These are phyloP conservation scores for Striga asiatica DNA, from an alignment of 257 asterid species.

Conservation along the genomic window DNA sequence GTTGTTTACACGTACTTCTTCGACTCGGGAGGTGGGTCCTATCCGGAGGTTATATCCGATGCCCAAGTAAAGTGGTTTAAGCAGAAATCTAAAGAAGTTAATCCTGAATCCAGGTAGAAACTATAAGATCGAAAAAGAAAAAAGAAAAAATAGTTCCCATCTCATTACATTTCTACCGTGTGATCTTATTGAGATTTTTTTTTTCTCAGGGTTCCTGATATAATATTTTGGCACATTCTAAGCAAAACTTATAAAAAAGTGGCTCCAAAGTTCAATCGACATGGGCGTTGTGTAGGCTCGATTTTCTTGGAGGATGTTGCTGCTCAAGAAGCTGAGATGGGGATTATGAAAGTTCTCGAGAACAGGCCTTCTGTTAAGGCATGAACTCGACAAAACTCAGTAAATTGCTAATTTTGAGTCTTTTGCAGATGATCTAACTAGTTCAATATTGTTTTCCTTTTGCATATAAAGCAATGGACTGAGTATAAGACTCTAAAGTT, in stretches of 20 bases:
- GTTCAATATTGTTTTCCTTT: no score
- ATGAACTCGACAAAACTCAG: no score
- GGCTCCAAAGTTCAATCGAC: constrained; percentile 26
- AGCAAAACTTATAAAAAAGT: constrained; percentile 43
- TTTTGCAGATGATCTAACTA: no score
- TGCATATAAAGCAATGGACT: no score
- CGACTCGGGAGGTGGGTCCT: constrained; percentile 95
- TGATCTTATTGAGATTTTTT: neutral
- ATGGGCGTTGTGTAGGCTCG: constrained; percentile 54
- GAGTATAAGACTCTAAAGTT: no score
- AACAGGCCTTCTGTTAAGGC: constrained; percentile 70
- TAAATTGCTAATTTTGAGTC: no score
- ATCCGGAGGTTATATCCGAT: constrained; percentile 65
- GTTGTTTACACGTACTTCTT: constrained; percentile 63
- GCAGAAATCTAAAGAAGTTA: constrained; percentile 38
- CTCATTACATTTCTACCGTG: neutral
- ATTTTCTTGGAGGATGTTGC: constrained; percentile 71
- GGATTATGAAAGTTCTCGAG: constrained; percentile 71
- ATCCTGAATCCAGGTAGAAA: constrained; percentile 73
- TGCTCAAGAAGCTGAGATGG: constrained; percentile 75
- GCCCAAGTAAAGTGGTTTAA: constrained; percentile 78
- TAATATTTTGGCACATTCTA: constrained; percentile 90
- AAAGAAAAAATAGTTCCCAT: no score
- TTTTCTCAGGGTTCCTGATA: constrained; percentile 54
- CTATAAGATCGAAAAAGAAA: no score